A percentile compares a stretch with the other conserved stretches of the same genome.
Evolutionary conservation across 345 rosid species (phyloP).

Genomic region (Gossypium anomalum): DNA sequence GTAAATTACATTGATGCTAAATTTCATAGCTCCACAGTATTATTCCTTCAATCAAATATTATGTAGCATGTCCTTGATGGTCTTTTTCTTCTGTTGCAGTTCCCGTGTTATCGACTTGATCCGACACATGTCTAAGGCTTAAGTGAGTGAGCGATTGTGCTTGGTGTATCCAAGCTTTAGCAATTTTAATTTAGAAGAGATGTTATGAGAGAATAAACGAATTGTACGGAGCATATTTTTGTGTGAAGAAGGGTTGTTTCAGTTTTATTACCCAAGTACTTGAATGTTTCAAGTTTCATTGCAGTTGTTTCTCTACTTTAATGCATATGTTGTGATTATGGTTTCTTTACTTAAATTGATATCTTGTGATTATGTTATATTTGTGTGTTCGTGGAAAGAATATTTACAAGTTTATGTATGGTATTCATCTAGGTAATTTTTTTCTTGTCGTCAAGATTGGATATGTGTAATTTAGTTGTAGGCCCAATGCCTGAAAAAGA

Average conservation of each 20-base stretch:
- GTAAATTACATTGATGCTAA: constrained; percentile 15
- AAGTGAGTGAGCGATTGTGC: not conserved
- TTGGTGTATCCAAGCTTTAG: not conserved
- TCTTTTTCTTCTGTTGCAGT: constrained; percentile 24
- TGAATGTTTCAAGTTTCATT: not conserved
- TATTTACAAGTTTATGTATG: no score
- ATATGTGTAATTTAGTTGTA: no score
- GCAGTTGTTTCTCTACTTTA: not conserved
- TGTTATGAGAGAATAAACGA: not conserved
- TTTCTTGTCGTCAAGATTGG: no score
- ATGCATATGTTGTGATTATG: not conserved
- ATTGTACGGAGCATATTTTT: not conserved
- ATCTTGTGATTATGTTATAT: no score
- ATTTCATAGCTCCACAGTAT: not conserved
- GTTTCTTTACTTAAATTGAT: no score
- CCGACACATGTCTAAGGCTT: constrained; percentile 36
- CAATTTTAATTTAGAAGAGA: not conserved
- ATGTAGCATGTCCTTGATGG: not conserved
- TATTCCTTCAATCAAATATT: no score
- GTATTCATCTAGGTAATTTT: no score
- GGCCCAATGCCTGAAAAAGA: no score
- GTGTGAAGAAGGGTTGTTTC: not conserved
- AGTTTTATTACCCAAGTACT: not conserved
- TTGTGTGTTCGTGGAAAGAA: no score
- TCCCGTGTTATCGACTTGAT: constrained; percentile 54